Base-by-base conservation (phyloP, 2,329 filamentous ascomycete species). In the Scolecobasidium constrictum region DNA sequence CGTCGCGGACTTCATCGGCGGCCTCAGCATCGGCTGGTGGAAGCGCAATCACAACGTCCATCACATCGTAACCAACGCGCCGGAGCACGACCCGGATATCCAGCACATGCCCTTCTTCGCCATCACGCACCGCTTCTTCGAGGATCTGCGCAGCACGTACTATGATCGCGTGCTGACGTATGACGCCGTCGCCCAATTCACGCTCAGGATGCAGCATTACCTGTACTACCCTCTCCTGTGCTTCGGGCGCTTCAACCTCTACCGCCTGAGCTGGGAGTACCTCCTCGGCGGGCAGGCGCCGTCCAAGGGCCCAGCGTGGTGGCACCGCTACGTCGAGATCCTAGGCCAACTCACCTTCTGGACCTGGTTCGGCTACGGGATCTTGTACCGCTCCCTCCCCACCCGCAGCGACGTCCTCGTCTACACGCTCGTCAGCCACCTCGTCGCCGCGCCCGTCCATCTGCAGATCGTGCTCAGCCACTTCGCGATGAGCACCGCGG, bases 21-120 rank as follows among this genome's bases (percentile, higher is more conserved):
- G 92, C 0, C 65, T 98, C 23, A 94, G 86, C 19, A 66, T 94
- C 42, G 86, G 90, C 35, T 98, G 92, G 92, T 98, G 92, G 90
- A 96, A 96, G 64, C 75, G 78, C 48, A 95, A 80, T 58, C 90
- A 96, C 63, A 96, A 96, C 56, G 87, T 95, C 6, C 90, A 96
- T 58, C 90, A 96, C 56, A 87, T 96, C 52, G 83, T 96, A 41
- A 96, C 92, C 15, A 96, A 96, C 60, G 83, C 83, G 35, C 85
- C 88, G 12, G 92, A 95, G 61, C 90, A 96, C 58, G 90, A 96
- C 58, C 90, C 92, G 0, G 90, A 96, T 58, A 96, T 95, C 52
- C 75, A 83, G 49, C 79, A 84, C 57, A 67, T 83, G 40, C 81
- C 81, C 0, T 69, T 84, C 40, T 82, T 85, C 53, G 79, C 80